Conservation (phyloP, 2,329 filamentous ascomycete genomes). For the Cytospora leucostoma region DNA sequence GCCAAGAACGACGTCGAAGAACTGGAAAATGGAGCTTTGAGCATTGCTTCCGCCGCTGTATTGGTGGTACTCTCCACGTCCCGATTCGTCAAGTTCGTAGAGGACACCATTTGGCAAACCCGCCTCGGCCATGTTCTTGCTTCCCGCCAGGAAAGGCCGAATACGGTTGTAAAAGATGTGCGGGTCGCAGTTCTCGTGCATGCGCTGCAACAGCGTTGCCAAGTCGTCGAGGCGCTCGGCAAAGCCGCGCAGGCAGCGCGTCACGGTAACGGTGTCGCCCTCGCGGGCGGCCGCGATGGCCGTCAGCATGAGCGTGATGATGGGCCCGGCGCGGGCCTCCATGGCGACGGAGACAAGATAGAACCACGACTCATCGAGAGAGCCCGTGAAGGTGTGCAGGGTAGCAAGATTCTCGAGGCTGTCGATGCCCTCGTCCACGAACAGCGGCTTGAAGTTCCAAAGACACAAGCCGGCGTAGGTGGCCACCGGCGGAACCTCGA, state of each 20-base stretch:
- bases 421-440: slow-evolving; percentile 78
- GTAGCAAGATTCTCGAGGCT: slow-evolving; percentile 85
- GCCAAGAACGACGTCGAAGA: slow-evolving; percentile 90
- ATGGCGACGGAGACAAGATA: slow-evolving; percentile 95
- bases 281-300: slow-evolving; percentile 79
- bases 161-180: slow-evolving; percentile 95
- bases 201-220: slow-evolving; percentile 73
- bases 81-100: slow-evolving; percentile 75
- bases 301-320: slow-evolving; percentile 83
- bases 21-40: slow-evolving; percentile 94
- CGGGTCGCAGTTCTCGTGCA: slow-evolving; percentile 96
- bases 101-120: slow-evolving; percentile 84
- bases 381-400: slow-evolving; percentile 88
- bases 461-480: slow-evolving; percentile 90
- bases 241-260: slow-evolving; percentile 74
- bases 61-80: slow-evolving; percentile 70
- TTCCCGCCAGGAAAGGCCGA: slow-evolving; percentile 91
- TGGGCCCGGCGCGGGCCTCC: slow-evolving; percentile 84
- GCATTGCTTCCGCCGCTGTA: slow-evolving; percentile 95
- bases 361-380: slow-evolving; percentile 97
- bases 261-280: slow-evolving; percentile 70
- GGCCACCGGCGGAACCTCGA: slow-evolving; percentile 89
- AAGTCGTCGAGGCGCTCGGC: slow-evolving; percentile 88
- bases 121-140: slow-evolving; percentile 96
- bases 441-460: slow-evolving; percentile 97